Evolutionary conservation across 2,329 filamentous ascomycete genomes (phyloP).

Genomic region (Penicillium occitanis): DNA sequence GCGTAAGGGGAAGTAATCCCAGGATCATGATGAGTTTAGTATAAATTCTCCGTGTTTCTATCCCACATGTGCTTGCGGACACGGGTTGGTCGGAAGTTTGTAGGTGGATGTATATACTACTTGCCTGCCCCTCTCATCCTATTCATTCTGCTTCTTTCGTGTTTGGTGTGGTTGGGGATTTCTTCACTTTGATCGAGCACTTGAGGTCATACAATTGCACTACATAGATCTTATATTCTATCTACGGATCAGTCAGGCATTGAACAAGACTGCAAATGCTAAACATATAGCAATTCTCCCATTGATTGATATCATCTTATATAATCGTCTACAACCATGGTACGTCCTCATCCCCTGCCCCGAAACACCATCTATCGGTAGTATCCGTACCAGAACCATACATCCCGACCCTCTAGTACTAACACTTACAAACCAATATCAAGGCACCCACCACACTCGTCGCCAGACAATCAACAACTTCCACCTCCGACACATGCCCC

Average conservation of each 20-base stretch:
- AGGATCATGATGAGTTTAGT: background rate
- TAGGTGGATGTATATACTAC: background rate
- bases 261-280: background rate
- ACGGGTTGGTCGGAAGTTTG: background rate
- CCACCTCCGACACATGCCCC: slow-evolving; percentile 26
- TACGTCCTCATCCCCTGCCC: background rate
- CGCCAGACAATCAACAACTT: slow-evolving; percentile 9
- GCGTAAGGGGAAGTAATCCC: background rate
- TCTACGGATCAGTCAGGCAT: background rate
- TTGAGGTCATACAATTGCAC: too few species aligned
- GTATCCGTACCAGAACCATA: slow-evolving; percentile 1
- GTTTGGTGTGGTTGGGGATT: background rate
- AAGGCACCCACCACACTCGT: background rate
- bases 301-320: background rate
- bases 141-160: background rate
- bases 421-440: background rate
- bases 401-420: background rate
- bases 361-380: background rate
- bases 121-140: background rate
- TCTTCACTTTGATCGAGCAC: background rate
- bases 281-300: background rate
- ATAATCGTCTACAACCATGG: slow-evolving; percentile 14
- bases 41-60: background rate
- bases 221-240: background rate
- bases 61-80: background rate